These are phyloP conservation scores for Monocercomonoides exilis DNA, from an alignment of 78 protist genomes.

Conservation along the genomic window DNA sequence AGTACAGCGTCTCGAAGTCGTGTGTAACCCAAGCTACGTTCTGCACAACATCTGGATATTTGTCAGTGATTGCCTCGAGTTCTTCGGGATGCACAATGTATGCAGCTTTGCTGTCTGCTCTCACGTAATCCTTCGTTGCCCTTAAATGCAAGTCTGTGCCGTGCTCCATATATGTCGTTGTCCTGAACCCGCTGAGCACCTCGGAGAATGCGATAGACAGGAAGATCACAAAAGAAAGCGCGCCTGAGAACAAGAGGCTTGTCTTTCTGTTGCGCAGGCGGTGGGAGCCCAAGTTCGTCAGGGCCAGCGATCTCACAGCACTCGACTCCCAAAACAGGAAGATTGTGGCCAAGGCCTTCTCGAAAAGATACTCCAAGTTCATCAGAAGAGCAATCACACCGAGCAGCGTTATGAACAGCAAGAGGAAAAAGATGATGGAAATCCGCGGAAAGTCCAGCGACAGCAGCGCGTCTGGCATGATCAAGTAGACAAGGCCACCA, in stretches of 20 bases:
- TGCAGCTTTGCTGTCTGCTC: neutral
- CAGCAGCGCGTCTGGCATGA: neutral
- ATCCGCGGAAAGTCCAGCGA: neutral
- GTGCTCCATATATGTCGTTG: neutral
- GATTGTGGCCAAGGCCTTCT: neutral
- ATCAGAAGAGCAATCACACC: neutral
- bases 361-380: slow-evolving; percentile 1
- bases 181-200: slow-evolving; percentile 1
- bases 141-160: neutral
- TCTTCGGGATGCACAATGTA: neutral
- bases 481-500: neutral
- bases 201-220: slow-evolving; percentile 49
- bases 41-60: neutral
- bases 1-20: neutral
- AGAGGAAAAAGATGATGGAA: neutral
- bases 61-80: neutral
- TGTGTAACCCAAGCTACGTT: neutral
- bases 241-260: slow-evolving; percentile 66
- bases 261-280: slow-evolving; percentile 82
- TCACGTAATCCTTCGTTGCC: no score
- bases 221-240: slow-evolving; percentile 74
- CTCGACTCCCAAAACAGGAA: slow-evolving; percentile 63
- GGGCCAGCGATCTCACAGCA: slow-evolving; percentile 45
- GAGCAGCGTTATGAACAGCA: neutral
- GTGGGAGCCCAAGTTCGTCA: slow-evolving; percentile 78